Base-by-base conservation (phyloP, 2,329 filamentous ascomycete species). In the Colletotrichum orchidophilum region DNA sequence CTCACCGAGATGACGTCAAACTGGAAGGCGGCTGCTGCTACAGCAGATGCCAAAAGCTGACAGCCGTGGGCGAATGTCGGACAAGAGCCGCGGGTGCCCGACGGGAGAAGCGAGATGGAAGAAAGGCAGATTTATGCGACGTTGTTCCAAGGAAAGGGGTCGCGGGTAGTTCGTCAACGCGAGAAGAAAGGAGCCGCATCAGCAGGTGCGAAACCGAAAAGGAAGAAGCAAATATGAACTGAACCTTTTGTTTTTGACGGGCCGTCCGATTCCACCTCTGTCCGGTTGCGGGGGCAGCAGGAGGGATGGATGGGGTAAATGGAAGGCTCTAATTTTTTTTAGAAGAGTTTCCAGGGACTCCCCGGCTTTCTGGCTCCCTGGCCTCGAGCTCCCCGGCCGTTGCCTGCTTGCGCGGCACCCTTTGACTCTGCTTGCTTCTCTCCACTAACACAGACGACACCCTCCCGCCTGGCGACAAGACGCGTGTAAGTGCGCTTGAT, bases 1-100 rank as follows among this genome's bases (percentile, higher is more conserved):
- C 69, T 63, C 46, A 71, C 69, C 65, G 59, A 63, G 60, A 71
- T 71, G 69, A 71, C 69, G 69, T 71, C 69, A 71, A 71, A 65
- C 18, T 46, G 18, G 18, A 18, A 46, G 21, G 39, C 35, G 6
- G 62, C 35, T 33, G 35, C 31, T 59, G 24, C 53, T n/a, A 54
- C n/a, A 26, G 46, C 52, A 29, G 63, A 24, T 33, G 39, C 18
- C 33, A 55, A 52, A 66, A 61, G 39, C 9, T 54, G 57, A 61
- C 57, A 31, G 46, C 46, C 31, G 57, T 67, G 24, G 59, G 57
- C 31, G 31, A 67, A 24, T 54, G 31, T 26, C 24, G 29, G 63
- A 59, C 27, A 33, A 42, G 63, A 63, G 63, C 29, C 52, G 46
- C 26, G 21, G 59, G 12, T 35, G 59, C 27, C 46, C 46, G 62